Conservation (phyloP, 164 flowering plant genomes). For the Buxus sempervirens region DNA sequence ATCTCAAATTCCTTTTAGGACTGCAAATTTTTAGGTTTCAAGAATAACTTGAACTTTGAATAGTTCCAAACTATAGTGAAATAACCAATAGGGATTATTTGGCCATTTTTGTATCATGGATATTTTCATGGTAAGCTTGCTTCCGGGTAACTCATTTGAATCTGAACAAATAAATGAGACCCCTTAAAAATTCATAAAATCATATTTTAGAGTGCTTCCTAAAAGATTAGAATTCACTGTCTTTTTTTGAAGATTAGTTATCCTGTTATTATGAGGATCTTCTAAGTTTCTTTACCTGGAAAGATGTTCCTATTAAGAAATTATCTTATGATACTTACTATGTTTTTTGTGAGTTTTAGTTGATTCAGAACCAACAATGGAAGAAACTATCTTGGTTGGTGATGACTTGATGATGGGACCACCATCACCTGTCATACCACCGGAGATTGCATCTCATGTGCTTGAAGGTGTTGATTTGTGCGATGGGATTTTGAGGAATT, state of each 20-base stretch:
- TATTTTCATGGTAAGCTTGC: background rate
- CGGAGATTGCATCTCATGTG: slow-evolving; percentile 96
- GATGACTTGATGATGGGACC: slow-evolving; percentile 98
- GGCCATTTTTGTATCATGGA: background rate
- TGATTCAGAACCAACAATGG: slow-evolving; percentile 85
- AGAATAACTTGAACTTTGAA: background rate
- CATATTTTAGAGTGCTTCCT: background rate
- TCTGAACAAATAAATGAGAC: too few relatives aligned
- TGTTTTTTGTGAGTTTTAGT: slow-evolving; percentile 37
- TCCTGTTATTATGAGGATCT: background rate
- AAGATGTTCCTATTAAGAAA: background rate
- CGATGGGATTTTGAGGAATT: slow-evolving; percentile 80
- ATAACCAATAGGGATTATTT: background rate
- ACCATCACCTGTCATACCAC: slow-evolving; percentile 90
- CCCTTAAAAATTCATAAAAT: too few relatives aligned
- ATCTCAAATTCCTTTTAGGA: background rate
- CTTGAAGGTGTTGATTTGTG: slow-evolving; percentile 87
- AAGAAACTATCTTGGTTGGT: slow-evolving; percentile 92
- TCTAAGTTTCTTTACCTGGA: background rate
- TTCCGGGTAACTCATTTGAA: too few relatives aligned
- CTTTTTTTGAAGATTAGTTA: background rate
- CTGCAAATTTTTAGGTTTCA: background rate
- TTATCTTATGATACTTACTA: background rate
- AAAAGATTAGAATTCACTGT: background rate
- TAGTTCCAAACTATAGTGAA: background rate